Base-by-base conservation (phyloP, 73 alveolate genomes). In the Paramecium biaurelia region DNA sequence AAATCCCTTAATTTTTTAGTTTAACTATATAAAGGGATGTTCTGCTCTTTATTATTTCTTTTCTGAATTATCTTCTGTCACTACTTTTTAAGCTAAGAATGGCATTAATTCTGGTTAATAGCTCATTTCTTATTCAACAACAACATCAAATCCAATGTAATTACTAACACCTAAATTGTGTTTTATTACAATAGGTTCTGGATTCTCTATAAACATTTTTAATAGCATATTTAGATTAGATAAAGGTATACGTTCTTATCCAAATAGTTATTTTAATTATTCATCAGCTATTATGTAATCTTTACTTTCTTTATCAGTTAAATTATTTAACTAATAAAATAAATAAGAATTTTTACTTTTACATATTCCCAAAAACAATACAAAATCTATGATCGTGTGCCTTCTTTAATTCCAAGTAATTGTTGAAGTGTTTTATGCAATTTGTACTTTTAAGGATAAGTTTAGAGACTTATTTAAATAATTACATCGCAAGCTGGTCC, bases 291-390 rank as follows among this genome's bases (percentile, higher is more conserved):
- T 79, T 30, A 79, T 79, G 21, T 79, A 79, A 45, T 79, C 90
- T 47, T 79, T 79, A 24, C 56, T 79, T 10, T 79, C 90, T 15
- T 79, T 79, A 47, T 79, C 90, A 1, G 56, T 79, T 10, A 79
- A 9, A 79, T 79, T 79, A 45, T 79, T 79, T 8, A 79, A 37
- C 90, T 79, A 79, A 43, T 20, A 6, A 43, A 8, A 76, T 42
- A 45, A 41, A 43, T 2, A 34, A 43, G 8, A 53, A 5, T 18
- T 45, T 45, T 18, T 79, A 79, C 90, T 21, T 79, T 79, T 5
- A 79, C 47, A 79, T 79, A 79, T 79, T 79, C 90, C 90, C 90
- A 79, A 79, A 79, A 79, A 20, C 90, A 79, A 79, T 79, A 79
- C 43, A 79, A 45, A 20, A 79, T 79, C 18, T 79, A 79, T 2